phyloP scores from a whole-genome alignment of 192 early-diverging fungal species.

The Rhizoclosmatium globosum region DNA sequence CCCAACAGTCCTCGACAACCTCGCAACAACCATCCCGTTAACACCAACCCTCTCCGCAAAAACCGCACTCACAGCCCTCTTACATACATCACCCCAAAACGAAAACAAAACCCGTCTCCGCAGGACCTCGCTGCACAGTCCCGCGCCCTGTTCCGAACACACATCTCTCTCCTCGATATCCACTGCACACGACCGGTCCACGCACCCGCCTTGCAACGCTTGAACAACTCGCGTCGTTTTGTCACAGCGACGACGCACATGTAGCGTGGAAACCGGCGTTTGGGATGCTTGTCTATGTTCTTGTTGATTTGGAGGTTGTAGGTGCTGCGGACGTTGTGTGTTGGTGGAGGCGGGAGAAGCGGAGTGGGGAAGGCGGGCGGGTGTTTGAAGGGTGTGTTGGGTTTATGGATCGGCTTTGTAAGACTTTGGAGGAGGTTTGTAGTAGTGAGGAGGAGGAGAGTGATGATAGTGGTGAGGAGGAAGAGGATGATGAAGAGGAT shows the following conservation, averaged over 20 bases:
- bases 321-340: constrained; percentile 4
- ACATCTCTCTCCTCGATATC: constrained; percentile 11
- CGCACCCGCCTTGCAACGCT: constrained; percentile 7
- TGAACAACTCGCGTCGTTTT: not conserved
- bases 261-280: constrained; percentile 1
- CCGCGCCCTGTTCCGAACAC: constrained; percentile 1
- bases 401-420: constrained; percentile 12
- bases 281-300: constrained; percentile 23
- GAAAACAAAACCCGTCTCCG: not conserved
- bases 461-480: not conserved
- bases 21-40: constrained; percentile 5
- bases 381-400: not conserved
- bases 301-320: constrained; percentile 19
- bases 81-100: not conserved
- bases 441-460: constrained; percentile 2
- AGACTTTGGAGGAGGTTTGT: constrained; percentile 22
- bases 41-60: not conserved
- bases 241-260: not conserved
- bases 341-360: constrained; percentile 15
- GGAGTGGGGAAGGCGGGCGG: not conserved
- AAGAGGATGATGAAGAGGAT: constrained; percentile 6
- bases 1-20: constrained; percentile 12
- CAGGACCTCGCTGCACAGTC: not conserved
- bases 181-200: not conserved
- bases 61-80: not conserved